phyloP scores from a whole-genome alignment of 202 grass and related monocot genomes.

The Musa balbisiana region DNA sequence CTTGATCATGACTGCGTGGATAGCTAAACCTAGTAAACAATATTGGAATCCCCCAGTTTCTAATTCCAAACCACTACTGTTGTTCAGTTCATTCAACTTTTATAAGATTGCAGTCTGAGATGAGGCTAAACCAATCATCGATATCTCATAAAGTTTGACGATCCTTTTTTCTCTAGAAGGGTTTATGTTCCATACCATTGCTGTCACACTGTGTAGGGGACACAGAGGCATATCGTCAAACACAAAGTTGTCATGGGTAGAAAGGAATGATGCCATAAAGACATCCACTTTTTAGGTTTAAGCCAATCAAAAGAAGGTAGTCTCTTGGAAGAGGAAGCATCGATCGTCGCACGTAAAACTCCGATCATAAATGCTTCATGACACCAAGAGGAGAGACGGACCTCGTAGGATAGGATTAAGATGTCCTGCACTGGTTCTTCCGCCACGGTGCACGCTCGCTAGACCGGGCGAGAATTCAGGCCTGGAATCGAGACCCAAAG shows the following conservation, averaged over 20 bases:
- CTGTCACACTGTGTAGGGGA: background rate
- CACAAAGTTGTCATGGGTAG: background rate
- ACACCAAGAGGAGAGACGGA: background rate
- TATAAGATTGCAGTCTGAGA: background rate
- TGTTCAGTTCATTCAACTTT: background rate
- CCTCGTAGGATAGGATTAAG: slow-evolving; percentile 5
- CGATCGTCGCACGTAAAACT: background rate
- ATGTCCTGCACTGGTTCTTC: background rate
- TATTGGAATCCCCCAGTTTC: background rate
- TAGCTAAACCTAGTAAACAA: background rate
- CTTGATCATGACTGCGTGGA: background rate
- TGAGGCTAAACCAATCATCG: background rate
- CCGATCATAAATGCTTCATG: background rate
- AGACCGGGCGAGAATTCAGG: background rate
- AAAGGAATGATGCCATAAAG: background rate
- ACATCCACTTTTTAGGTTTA: too few relatives aligned
- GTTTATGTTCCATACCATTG: background rate
- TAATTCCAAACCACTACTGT: background rate
- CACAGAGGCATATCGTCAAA: background rate
- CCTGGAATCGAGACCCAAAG: background rate
- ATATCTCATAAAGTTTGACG: background rate
- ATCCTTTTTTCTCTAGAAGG: background rate
- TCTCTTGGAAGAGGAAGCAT: background rate
- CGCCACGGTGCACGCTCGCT: background rate
- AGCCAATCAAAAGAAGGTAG: too few relatives aligned